Base-by-base conservation (phyloP, 148 eudicot species). In the Polygonum maritimum region DNA sequence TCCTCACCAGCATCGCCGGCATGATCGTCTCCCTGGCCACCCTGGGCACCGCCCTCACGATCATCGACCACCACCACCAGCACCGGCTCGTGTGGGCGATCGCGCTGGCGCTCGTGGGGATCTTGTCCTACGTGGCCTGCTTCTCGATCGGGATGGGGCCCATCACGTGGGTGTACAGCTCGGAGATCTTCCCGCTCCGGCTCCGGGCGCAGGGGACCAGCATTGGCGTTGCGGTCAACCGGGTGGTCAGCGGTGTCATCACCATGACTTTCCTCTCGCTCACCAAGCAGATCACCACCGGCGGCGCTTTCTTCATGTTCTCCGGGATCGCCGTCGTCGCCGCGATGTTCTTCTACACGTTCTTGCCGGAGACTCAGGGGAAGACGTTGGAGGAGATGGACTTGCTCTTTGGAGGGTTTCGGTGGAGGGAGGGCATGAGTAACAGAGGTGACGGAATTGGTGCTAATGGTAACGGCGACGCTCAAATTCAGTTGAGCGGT, bases 61-160 rank as follows among this genome's bases (percentile, higher is more conserved):
- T 81, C 48, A 79, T 83, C 35, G 82, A 83, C 31, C 78, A 72
- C 54, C 39, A 70, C 0, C 78, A 76, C 13, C 76, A 75, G 40
- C 69, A 36, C 45, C 78, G 74, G 52, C 41, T 78, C 0, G 75
- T 69, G 40, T 83, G 88, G 84, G 85, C 87, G 4, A 31, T 86
- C 0, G 85, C 76, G 6, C 14, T 86, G 13, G 74, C 79, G 14
- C 60, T 84, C 33, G 47, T 73, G 19, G 26, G 69, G 11, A 49
- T 81, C 1, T n/a, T 84, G 33, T 60, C 84, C 5, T 78, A 45
- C 48, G 87, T 86, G 14, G 84, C 80, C 1, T 80, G 76, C 12
- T 86, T 86, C 78, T 86, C 89, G 2, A 81, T 86, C 1, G 89
- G 89, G 33, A 47, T 86, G 77, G 89, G 89, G 0, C 89, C 87